Evolutionary conservation across 1,139 yeast species (phyloP).

Genomic region (Geotrichum bryndzae): DNA sequence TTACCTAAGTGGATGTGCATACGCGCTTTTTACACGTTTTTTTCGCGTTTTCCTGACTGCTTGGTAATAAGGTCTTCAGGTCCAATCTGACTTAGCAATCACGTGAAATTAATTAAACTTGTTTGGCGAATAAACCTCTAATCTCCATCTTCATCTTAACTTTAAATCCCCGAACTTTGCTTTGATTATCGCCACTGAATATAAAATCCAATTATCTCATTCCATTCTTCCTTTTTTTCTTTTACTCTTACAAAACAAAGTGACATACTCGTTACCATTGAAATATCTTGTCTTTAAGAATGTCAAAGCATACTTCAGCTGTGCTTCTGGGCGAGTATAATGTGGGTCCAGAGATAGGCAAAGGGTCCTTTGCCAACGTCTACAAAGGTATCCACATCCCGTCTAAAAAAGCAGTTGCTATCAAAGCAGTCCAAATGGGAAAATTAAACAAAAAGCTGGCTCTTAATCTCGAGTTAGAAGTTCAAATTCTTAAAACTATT

Average conservation of each 20-base stretch:
- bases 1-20: too few relatives aligned
- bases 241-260: neutral
- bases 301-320: conserved; percentile 9
- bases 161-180: neutral
- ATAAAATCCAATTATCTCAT: neutral
- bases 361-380: conserved; percentile 93
- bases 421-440: conserved; percentile 79
- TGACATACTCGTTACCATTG: neutral
- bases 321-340: conserved; percentile 33
- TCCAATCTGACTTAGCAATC: too few relatives aligned
- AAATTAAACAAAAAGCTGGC: conserved; percentile 79
- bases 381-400: conserved; percentile 55
- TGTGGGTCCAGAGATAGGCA: conserved; percentile 75
- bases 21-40: too few relatives aligned
- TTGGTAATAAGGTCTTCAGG: too few relatives aligned
- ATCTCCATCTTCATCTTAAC: neutral
- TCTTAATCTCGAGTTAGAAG: conserved; percentile 88
- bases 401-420: conserved; percentile 63
- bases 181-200: neutral
- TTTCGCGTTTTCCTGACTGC: too few relatives aligned
- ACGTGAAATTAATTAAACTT: too few relatives aligned
- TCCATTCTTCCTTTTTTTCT: neutral
- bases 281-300: neutral
- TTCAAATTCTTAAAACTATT: conserved; percentile 74
- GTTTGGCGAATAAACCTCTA: neutral